Base-by-base conservation (phyloP, 306 rosid genomes). In the Malus orientalis region DNA sequence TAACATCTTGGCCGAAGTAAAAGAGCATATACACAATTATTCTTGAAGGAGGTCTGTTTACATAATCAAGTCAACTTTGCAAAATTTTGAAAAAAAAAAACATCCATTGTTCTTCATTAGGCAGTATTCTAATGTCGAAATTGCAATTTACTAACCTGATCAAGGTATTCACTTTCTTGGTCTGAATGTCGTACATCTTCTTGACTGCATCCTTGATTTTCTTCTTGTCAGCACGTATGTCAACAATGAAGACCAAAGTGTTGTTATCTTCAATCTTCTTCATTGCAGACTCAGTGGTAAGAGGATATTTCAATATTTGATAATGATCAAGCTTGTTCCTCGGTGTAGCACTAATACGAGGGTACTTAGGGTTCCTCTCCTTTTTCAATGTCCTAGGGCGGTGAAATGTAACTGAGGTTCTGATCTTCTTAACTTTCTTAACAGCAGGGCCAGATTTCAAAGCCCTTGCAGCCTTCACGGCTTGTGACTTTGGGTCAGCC, bases 201-300 rank as follows among this genome's bases (percentile, higher is more conserved):
- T 87, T 90, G 23, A 93, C 96, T 0, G 96, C 96, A 78, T 85
- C 89, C 87, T 93, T 93, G 3, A 93, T 93, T 89, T 90, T 93
- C 85, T 93, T 93, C 86, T 93, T 93, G 86, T 93, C 91, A 4
- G 97, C 96, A 36, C 94, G 93, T 2, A 93, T 73, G 82, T 93
- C 96, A 47, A 93, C 97, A 75, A 93, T 89, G 71, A 93, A 93
- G 29, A 93, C 97, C 82, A 93, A 82, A 16, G 97, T 93, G 79
- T 93, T 90, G 83, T 90, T 93, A 60, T 93, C 97, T 55, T 93
- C 97, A 22, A 93, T 93, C 79, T 93, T 90, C 83, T 93, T 93
- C 97, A 90, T 93, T 3, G 97, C 97, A 0, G 96, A 93, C 49
- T 93, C 97, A 0, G 97, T 93, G 53, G 97, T 93, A 20, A 93